Conservation (phyloP, 352 stramenopile species). For the Pythium dissotocum region DNA sequence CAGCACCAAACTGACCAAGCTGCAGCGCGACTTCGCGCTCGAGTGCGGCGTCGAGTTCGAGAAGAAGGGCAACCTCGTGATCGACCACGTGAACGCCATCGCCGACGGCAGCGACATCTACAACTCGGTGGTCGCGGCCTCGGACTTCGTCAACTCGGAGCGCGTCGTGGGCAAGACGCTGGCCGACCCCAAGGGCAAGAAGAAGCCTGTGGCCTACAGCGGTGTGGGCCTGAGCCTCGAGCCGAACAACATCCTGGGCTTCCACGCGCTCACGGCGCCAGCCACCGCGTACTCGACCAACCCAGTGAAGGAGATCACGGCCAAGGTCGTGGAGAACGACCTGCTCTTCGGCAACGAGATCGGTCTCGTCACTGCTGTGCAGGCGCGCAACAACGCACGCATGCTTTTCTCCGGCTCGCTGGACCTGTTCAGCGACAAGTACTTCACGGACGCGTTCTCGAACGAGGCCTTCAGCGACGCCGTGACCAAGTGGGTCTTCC, state of each 20-base stretch:
- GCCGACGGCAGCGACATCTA: constrained; percentile 61
- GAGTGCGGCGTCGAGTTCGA: constrained; percentile 89
- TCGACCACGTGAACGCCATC: constrained; percentile 86
- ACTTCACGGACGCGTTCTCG: constrained; percentile 62
- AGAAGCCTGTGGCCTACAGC: constrained; percentile 73
- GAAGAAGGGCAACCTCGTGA: constrained; percentile 85
- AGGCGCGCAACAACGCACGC: constrained; percentile 91
- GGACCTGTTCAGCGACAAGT: constrained; percentile 89
- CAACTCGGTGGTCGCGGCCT: constrained; percentile 73
- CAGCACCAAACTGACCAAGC: constrained; percentile 73
- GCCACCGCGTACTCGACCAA: constrained; percentile 82
- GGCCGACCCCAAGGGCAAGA: constrained; percentile 35
- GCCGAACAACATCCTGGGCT: constrained; percentile 80
- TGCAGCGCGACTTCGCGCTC: constrained; percentile 83
- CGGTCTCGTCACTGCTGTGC: constrained; percentile 81
- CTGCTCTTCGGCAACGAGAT: constrained; percentile 77
- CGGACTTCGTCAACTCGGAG: constrained; percentile 67
- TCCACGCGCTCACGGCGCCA: constrained; percentile 78
- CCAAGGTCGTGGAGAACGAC: constrained; percentile 59
- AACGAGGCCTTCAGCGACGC: constrained; percentile 79
- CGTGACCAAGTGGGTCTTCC: constrained; percentile 86
- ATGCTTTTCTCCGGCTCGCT: constrained; percentile 87
- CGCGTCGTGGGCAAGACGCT: constrained; percentile 57
- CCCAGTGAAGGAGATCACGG: constrained; percentile 70
- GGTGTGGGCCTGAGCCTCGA: constrained; percentile 86